Evolutionary conservation across 2,329 filamentous ascomycete genomes (phyloP), one percentile per base, ranked within the genome.

Genomic region (Phaeosphaeriaceae sp.): DNA sequence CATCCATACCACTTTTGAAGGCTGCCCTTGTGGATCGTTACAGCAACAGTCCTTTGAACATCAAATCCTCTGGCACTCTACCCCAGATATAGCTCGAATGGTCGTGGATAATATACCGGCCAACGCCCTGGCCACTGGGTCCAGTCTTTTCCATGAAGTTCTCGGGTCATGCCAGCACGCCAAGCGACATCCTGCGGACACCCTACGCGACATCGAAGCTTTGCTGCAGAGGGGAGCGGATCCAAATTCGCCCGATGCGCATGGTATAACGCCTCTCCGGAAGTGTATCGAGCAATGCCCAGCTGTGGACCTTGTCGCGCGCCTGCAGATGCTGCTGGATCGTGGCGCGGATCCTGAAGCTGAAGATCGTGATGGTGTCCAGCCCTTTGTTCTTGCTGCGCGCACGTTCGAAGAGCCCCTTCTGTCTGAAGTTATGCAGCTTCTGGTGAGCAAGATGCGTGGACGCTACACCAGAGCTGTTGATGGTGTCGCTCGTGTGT

Each of bases 61-160:
- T 42, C 74, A 77, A 46, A 53, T 66, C 0, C 51, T 77, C 7
- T 77, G 73, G 73, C 74, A 77, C 57, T 68, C 71, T 0, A 69
- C 71, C 7, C 70, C 72, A 9, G 52, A 40, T 15, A 27, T 69
- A 19, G 68, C 70, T 2, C 66, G 68, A 10, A 58, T 69, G 20
- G 33, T 74, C 3, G 51, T 76, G 11, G 70, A 74, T 15, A 65
- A 57, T 25, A 64, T 68, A 11, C 36, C 56, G 7, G 53, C 58
- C 0, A 52, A 27, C 1, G 51, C 60, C 0, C 56, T 49, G 3
- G 57, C 50, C 1, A 70, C 68, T 49, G 71, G 70, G 2, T 49
- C 54, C 4, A 54, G 57, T 20, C 31, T 76, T 1, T 61, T 77
- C 1, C 70, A 73, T 24, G 73, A 76, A 45, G 53, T 77, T 1